Evolutionary conservation across 1,284 basidiomycete genomes (phyloP), one percentile per base, ranked within the genome.

Genomic region (Cutaneotrichosporon dermatis): DNA sequence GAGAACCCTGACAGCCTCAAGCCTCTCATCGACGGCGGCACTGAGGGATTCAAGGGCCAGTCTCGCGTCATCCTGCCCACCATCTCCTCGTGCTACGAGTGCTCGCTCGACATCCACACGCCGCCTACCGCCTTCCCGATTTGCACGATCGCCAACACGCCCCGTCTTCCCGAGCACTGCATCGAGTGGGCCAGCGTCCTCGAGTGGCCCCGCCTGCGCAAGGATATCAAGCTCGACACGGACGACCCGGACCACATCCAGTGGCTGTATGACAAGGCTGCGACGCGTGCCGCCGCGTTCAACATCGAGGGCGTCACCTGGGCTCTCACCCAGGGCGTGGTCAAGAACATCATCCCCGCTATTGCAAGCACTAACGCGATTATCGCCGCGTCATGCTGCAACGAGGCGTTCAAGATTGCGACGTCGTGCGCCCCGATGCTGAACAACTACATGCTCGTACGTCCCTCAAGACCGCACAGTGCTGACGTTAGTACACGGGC

Each of bases 141-240:
- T 65, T 99, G 96, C 76, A 99, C 96, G 1, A 98, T 99, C 65
- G 96, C 96, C 59, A 99, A 99, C 73, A 99, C 96, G 0, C 96
- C 96, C 13, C 88, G 96, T 59, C 82, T 99, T 37, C 96, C 96
- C 3, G 96, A 99, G 76, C 96, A 99, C 75, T 99, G 96, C 74
- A 98, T 99, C 73, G 96, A 99, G 79, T 99, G 96, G 95, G 96
- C 96, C 0, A 94, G 90, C 51, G 94, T 99, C n/a, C 82, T 99
- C 40, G 94, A 99, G 78, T 99, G 96, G 96, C 95, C 95, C 4
- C 85, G 86, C 40, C 86, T 92, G 1, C 88, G 90, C 69, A 89
- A 88, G 76, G 93, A 94, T 73, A 89, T 91, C 80, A 96, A 94
- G 77, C 82, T 96, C 68, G 93, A 98, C 76, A 95, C 89, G 9